phyloP scores from a whole-genome alignment of 116 monocot species.

The Dioscorea cayenensis region DNA sequence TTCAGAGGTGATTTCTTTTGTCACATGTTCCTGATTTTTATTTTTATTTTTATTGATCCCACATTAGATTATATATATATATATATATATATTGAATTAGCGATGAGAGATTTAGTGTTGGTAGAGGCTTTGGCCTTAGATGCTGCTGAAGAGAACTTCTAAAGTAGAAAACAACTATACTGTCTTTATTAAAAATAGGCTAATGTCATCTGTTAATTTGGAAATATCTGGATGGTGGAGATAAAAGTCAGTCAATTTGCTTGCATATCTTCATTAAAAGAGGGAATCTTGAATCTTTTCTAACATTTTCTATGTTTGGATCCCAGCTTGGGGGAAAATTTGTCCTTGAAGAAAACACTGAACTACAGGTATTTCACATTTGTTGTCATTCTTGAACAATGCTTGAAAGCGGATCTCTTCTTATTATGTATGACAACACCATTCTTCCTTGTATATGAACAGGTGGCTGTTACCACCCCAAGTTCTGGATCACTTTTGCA shows the following conservation, averaged over 20 bases:
- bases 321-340: conserved; percentile 55
- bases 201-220: neutral
- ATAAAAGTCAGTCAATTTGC: neutral
- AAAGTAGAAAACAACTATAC: neutral
- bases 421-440: neutral
- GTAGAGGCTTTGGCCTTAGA: no score
- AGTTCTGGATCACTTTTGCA: conserved; percentile 22
- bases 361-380: conserved; percentile 55
- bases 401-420: neutral
- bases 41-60: no score
- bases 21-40: no score
- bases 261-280: neutral
- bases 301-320: conserved; percentile 7
- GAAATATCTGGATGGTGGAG: no score
- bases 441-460: conserved; percentile 7
- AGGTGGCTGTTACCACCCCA: conserved; percentile 37
- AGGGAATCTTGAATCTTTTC: neutral
- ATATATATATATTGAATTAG: no score
- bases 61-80: no score
- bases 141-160: no score
- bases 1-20: conserved; percentile 42
- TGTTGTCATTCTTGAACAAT: neutral
- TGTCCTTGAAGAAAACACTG: conserved; percentile 59
- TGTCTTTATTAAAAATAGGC: neutral
- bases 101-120: no score